Evolutionary conservation across 306 rosid species (phyloP).

Genomic region (Medicago ruthenica): DNA sequence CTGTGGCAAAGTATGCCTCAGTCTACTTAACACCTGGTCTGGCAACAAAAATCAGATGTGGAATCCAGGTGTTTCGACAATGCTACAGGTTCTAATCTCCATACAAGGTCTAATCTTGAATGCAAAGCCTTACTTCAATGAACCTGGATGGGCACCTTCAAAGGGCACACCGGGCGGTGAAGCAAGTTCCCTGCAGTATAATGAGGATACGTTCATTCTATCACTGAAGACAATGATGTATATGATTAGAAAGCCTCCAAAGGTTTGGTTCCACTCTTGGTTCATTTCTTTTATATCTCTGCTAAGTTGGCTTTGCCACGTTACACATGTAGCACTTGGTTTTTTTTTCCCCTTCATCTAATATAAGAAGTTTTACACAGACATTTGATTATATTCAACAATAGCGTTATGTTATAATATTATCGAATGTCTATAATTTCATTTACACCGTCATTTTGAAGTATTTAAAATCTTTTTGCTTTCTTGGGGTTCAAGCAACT

Average conservation of each 20-base stretch:
- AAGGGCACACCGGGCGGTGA: conserved; percentile 67
- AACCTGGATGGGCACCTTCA: conserved; percentile 72
- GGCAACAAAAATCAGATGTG: conserved; percentile 80
- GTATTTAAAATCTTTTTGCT: background rate
- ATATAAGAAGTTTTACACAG: background rate
- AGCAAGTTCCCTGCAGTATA: conserved; percentile 59
- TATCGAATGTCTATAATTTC: background rate
- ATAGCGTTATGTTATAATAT: background rate
- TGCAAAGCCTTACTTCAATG: conserved; percentile 84
- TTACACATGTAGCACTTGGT: background rate
- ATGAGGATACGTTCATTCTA: conserved; percentile 66
- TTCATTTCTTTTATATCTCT: conserved; percentile 30
- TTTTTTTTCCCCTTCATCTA: background rate
- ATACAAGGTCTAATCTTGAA: conserved; percentile 91
- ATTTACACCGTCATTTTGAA: background rate
- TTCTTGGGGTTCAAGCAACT: conserved; percentile 21
- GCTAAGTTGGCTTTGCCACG: conserved; percentile 7
- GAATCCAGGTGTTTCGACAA: conserved; percentile 80
- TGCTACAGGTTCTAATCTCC: conserved; percentile 93
- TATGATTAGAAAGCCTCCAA: conserved; percentile 72
- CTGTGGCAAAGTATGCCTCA: conserved; percentile 95
- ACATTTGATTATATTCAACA: background rate
- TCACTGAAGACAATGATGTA: conserved; percentile 86
- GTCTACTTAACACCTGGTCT: conserved; percentile 91
- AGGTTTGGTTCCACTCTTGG: conserved; percentile 60